Evolutionary conservation across 306 rosid genomes (phyloP).

Genomic region (Purshia tridentata): DNA sequence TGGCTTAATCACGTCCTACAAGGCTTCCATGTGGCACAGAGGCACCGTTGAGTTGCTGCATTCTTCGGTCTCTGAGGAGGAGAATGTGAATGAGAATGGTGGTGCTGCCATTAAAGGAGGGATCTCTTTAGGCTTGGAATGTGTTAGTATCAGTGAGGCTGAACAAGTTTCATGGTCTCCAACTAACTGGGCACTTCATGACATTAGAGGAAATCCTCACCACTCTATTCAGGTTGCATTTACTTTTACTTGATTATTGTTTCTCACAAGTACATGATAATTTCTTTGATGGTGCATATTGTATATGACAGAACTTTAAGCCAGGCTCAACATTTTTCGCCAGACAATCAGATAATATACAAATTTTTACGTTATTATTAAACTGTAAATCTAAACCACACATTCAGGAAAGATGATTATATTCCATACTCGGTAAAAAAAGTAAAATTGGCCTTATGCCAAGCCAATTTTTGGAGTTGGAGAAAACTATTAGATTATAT

Average conservation of each 20-base stretch:
- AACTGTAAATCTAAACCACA: too few relatives aligned
- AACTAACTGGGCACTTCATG: constrained; percentile 57
- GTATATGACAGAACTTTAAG: too few relatives aligned
- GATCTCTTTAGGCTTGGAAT: constrained; percentile 53
- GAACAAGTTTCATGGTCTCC: constrained; percentile 52
- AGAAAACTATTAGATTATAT: neutral
- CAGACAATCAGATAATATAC: too few relatives aligned
- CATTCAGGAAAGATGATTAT: too few relatives aligned
- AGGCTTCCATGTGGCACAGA: constrained; percentile 90
- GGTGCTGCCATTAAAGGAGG: constrained; percentile 62
- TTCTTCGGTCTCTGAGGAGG: constrained; percentile 58
- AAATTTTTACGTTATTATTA: too few relatives aligned
- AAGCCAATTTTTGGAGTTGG: neutral
- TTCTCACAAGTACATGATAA: neutral
- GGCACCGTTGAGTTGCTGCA: constrained; percentile 74
- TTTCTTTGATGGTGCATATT: too few relatives aligned
- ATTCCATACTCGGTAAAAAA: too few relatives aligned
- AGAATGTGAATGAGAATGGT: constrained; percentile 38
- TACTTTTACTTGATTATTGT: neutral
- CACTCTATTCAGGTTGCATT: constrained; percentile 58
- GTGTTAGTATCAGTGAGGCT: constrained; percentile 19
- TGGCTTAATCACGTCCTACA: constrained; percentile 78
- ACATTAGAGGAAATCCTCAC: constrained; percentile 50
- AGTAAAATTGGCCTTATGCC: too few relatives aligned
- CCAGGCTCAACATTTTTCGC: too few relatives aligned